Base-by-base conservation (phyloP, 1,139 yeast species). In the Suhomyces maxii region DNA sequence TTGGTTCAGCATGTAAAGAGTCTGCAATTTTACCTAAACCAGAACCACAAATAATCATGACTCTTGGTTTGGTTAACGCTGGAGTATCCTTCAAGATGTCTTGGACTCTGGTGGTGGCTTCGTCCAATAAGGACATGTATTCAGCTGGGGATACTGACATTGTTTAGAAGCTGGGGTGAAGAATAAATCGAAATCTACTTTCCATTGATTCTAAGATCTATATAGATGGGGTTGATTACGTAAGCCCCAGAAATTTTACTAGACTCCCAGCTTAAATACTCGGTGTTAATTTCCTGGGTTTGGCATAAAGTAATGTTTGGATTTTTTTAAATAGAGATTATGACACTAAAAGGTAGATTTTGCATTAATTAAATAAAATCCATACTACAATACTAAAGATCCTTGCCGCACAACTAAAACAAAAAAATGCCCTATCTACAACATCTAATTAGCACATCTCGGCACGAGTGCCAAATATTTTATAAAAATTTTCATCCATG, bases 41-140 rank as follows among this genome's bases (percentile, higher is more conserved):
- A 3, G 97, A 89, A 6, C 99, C 98, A 69, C 98, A 91, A 43
- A 93, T 86, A 54, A 93, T 86, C 57, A 91, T 79, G 1, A 82
- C 85, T 48, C 82, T 71, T 1, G 95, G 93, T 28, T 59, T 47
- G 35, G 54, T 23, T 36, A 71, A 53, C 13, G 44, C 53, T 6
- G 70, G 67, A 13, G 51, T 40, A 10, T 47, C 28, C 2, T 36
- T 39, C 43, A 63, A 52, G 13, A 42, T 44, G 26, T 46, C 30
- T 32, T 57, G 51, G 36, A 65, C 55, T 14, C 47, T 54, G 8
- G 49, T 38, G 2, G 59, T 41, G 12, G 71, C 71, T 14, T 53
- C 52, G 25, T 50, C 53, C 39, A 68, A 54, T 34, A 59, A 53
- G 6, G 48, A 40, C n/a, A 51, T 40, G 53, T 61, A 62, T 37